These are phyloP conservation scores for Porpolomopsis calyptriformis DNA, from an alignment of 768 basidiomycete species.

Conservation along the genomic window DNA sequence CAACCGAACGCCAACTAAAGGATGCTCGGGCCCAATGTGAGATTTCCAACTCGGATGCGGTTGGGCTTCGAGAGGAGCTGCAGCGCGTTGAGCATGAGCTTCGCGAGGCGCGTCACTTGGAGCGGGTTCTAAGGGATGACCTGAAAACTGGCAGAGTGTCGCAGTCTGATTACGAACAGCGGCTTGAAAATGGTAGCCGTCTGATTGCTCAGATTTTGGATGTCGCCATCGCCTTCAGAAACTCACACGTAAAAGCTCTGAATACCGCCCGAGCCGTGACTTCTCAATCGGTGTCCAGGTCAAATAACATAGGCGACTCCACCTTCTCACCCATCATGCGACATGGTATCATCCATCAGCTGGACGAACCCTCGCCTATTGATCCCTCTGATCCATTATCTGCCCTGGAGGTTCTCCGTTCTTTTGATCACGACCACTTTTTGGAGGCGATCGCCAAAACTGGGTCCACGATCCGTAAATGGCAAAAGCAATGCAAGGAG, in stretches of 20 bases:
- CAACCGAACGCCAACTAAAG: slow-evolving; percentile 50
- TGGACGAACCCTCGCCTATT: slow-evolving; percentile 60
- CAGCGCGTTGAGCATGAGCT: slow-evolving; percentile 62
- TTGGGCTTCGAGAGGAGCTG: slow-evolving; percentile 62
- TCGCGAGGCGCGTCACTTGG: slow-evolving; percentile 53
- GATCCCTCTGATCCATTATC: slow-evolving; percentile 66
- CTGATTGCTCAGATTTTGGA: slow-evolving; percentile 76
- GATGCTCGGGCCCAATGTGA: slow-evolving; percentile 51
- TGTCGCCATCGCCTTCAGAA: slow-evolving; percentile 67
- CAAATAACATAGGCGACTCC: slow-evolving; percentile 39
- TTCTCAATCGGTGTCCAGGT: slow-evolving; percentile 35
- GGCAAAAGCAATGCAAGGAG: slow-evolving; percentile 95
- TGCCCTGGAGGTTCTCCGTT: slow-evolving; percentile 58
- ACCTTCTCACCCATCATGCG: slow-evolving; percentile 40
- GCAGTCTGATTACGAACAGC: slow-evolving; percentile 57
- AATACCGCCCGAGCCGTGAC: slow-evolving; percentile 48
- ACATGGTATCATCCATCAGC: slow-evolving; percentile 41
- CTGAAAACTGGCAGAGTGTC: slow-evolving; percentile 58
- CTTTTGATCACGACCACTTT: slow-evolving; percentile 79
- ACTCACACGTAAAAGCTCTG: slow-evolving; percentile 65
- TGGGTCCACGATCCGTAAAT: slow-evolving; percentile 83
- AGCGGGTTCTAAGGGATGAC: slow-evolving; percentile 64
- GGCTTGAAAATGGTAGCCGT: slow-evolving; percentile 52
- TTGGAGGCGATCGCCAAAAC: slow-evolving; percentile 73
- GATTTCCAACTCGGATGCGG: slow-evolving; percentile 56